Evolutionary conservation across 2,329 filamentous ascomycete species (phyloP).

Genomic region (Fusarium clavum): DNA sequence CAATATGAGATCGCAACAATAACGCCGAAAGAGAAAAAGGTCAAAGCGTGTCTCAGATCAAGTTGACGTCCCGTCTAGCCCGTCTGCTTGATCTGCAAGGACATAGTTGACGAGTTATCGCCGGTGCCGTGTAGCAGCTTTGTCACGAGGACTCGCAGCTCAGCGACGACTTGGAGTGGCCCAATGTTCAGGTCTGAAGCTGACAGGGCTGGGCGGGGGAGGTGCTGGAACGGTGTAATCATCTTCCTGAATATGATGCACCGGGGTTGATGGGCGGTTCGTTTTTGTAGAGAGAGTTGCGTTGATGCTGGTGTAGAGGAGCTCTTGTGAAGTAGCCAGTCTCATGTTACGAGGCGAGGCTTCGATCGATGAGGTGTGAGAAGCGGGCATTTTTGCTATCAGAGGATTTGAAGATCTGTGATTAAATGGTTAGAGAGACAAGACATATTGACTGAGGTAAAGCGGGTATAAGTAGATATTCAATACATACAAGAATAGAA

Average conservation of each 20-base stretch:
- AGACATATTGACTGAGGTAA: not conserved
- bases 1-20: slow-evolving; percentile 21
- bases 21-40: slow-evolving; percentile 27
- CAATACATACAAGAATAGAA: slow-evolving; percentile 38
- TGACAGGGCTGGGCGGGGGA: slow-evolving; percentile 72
- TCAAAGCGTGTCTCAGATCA: not conserved
- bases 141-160: slow-evolving; percentile 27
- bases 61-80: not conserved
- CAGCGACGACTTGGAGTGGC: slow-evolving; percentile 51
- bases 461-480: slow-evolving; percentile 27
- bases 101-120: slow-evolving; percentile 23
- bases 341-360: slow-evolving; percentile 59
- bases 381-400: slow-evolving; percentile 50
- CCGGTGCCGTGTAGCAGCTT: slow-evolving; percentile 21
- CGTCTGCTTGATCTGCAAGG: not conserved
- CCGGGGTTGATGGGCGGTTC: slow-evolving; percentile 58
- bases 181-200: slow-evolving; percentile 70
- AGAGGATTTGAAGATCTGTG: slow-evolving; percentile 11
- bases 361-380: slow-evolving; percentile 58
- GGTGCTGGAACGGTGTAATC: slow-evolving; percentile 74
- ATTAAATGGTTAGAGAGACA: slow-evolving; percentile 8
- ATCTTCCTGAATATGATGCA: slow-evolving; percentile 65
- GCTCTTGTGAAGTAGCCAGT: slow-evolving; percentile 60
- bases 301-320: slow-evolving; percentile 65
- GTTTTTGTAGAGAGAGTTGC: slow-evolving; percentile 61